Evolutionary conservation across 352 stramenopile species (phyloP).

Genomic region (Phytophthora sojae): DNA sequence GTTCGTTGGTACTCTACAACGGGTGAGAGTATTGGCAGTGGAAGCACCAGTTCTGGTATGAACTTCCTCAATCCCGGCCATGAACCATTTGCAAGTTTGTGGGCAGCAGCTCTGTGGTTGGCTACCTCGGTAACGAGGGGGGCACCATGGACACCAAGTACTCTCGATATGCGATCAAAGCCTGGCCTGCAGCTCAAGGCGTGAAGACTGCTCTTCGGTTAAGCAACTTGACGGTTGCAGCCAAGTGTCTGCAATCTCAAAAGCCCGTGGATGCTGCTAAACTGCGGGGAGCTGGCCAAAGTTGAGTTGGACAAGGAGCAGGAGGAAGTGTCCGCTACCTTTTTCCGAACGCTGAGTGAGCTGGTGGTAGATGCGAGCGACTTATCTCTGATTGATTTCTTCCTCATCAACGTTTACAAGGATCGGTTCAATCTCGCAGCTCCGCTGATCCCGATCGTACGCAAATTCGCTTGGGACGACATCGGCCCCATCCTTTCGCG

Average conservation of each 20-base stretch:
- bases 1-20: not conserved
- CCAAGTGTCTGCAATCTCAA: not conserved
- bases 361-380: not conserved
- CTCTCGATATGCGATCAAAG: not conserved
- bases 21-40: not conserved
- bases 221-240: not conserved
- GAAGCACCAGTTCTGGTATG: not conserved
- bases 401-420: not conserved
- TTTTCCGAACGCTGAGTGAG: not conserved
- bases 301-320: not conserved
- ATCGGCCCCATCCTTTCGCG: not conserved
- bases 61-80: slow-evolving; percentile 6
- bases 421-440: not conserved
- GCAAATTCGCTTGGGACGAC: not conserved
- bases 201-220: not conserved
- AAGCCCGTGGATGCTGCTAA: not conserved
- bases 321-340: no score
- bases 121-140: slow-evolving; percentile 7
- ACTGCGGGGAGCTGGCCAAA: not conserved
- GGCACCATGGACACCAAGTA: not conserved
- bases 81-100: not conserved
- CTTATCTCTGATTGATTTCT: not conserved
- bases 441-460: not conserved
- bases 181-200: not conserved
- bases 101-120: not conserved